Percentiles rank a stretch among this genome's conserved stretches.
These are phyloP conservation scores for Tricholoma bakamatsutake DNA, from an alignment of 768 basidiomycete genomes.

Conservation along the genomic window DNA sequence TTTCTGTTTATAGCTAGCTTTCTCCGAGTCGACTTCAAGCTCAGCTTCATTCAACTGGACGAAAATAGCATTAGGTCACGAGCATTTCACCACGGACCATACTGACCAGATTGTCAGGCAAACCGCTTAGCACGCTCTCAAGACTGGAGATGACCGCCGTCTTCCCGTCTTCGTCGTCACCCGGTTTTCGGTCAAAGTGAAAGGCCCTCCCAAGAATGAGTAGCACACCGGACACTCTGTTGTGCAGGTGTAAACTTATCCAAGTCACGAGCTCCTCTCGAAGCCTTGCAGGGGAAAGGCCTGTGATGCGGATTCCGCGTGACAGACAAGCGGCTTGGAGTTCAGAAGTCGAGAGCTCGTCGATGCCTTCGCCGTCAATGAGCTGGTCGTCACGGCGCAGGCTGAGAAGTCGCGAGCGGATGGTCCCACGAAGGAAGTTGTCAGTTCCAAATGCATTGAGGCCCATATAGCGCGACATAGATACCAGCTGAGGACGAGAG, in stretches of 20 bases:
- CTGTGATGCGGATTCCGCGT: conserved; percentile 85
- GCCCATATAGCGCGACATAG: conserved; percentile 97
- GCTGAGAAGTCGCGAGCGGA: conserved; percentile 75
- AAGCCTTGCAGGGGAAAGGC: conserved; percentile 81
- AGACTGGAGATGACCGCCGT: conserved; percentile 73
- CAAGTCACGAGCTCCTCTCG: conserved; percentile 89
- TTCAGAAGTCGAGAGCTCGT: conserved; percentile 85
- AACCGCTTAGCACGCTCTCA: conserved; percentile 84
- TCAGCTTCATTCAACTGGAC: conserved; percentile 92
- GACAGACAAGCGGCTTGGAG: conserved; percentile 91
- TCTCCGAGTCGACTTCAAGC: conserved; percentile 90
- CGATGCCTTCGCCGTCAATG: conserved; percentile 85
- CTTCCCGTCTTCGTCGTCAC: conserved; percentile 78
- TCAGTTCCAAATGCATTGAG: conserved; percentile 98
- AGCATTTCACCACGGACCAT: not conserved
- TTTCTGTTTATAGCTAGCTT: conserved; percentile 96
- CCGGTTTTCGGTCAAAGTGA: conserved; percentile 76
- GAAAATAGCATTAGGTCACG: conserved; percentile 3
- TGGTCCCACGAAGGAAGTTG: conserved; percentile 91
- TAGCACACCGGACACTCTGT: conserved; percentile 89
- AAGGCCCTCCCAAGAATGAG: conserved; percentile 94
- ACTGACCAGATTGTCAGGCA: conserved; percentile 91
- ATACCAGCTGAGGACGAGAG: conserved; percentile 95
- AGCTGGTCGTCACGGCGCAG: conserved; percentile 91
- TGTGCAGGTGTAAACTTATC: conserved; percentile 88